Base-by-base conservation (phyloP, 371 early-diverging fungal genomes). In the Smittium culicis region DNA sequence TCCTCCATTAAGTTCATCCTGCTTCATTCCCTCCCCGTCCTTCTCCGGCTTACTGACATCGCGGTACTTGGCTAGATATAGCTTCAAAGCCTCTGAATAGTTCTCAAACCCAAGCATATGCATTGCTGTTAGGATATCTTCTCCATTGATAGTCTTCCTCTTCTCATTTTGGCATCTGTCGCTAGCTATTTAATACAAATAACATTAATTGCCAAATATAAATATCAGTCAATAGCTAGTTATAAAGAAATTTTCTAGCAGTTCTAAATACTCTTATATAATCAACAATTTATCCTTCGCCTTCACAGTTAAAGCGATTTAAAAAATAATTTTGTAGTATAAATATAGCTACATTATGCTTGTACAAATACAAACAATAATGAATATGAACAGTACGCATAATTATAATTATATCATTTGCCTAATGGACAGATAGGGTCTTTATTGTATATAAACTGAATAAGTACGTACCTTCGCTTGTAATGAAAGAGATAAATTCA, bases 91-190 rank as follows among this genome's bases (percentile, higher is more conserved):
- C 69, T 96, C 98, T 17, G 89, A 86, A 81, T 99, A 98, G 77
- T 91, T 93, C 68, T 96, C 98, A 81, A 99, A 97, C 1, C 99
- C 99, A 67, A 99, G 85, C 24, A 93, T 89, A 72, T 97, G 92
- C 94, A 99, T 93, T 1, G 99, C 96, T 90, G 96, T 93, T 61
- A 99, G 80, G 35, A 99, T 91, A 80, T 99, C 99, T 72, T 99
- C 99, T n/a, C 99, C 98, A 72, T 93, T 98, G 73, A 99, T 91
- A 0, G 99, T 99, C 75, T 99, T 99, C 67, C 99, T 82, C 79
- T 96, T 95, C 80, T 98, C 99, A 70, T 89, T 82, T 69, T 85
- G 84, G 75, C 97, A 96, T 56, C 94, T 85, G 73, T 98, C 96
- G 78, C 91, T 88, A 14, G 98, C 98, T 66, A 66, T 62, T n/a